These are phyloP conservation scores for Linanthus parryae DNA, from an alignment of 148 eudicot species.

Conservation along the genomic window DNA sequence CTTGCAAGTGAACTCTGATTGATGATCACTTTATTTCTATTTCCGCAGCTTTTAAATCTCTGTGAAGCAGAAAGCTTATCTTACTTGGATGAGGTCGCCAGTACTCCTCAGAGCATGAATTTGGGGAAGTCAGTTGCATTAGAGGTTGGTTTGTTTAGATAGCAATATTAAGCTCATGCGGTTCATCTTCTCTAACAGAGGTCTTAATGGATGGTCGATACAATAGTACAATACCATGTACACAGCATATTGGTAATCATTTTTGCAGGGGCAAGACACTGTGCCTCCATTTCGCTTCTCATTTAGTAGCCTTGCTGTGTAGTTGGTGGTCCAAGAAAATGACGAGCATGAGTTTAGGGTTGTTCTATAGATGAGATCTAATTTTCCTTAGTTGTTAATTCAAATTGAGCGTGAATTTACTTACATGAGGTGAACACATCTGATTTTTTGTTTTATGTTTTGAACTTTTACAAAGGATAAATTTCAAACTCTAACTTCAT, in stretches of 20 bases:
- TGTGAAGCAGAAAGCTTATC: constrained; percentile 89
- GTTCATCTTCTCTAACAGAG: too few relatives aligned
- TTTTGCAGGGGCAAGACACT: background rate
- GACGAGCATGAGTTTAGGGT: too few relatives aligned
- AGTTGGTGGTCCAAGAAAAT: background rate
- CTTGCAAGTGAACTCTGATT: background rate
- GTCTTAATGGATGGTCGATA: too few relatives aligned
- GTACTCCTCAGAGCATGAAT: constrained; percentile 57
- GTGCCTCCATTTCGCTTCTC: constrained; percentile 4
- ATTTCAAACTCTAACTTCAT: too few relatives aligned
- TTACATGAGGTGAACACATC: too few relatives aligned
- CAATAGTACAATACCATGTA: background rate
- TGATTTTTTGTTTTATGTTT: too few relatives aligned
- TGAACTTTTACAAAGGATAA: too few relatives aligned
- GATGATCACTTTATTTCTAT: background rate
- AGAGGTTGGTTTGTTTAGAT: constrained; percentile 80
- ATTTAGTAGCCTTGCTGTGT: background rate
- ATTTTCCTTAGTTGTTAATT: too few relatives aligned
- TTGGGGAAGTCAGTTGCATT: constrained; percentile 72
- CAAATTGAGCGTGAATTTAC: too few relatives aligned
- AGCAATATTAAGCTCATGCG: too few relatives aligned
- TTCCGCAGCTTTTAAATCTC: constrained; percentile 75
- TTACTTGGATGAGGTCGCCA: constrained; percentile 87
- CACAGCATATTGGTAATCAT: background rate
- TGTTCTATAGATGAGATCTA: too few relatives aligned